phyloP scores from a whole-genome alignment of 1,284 basidiomycete species.

The Acaromyces ingoldii region DNA sequence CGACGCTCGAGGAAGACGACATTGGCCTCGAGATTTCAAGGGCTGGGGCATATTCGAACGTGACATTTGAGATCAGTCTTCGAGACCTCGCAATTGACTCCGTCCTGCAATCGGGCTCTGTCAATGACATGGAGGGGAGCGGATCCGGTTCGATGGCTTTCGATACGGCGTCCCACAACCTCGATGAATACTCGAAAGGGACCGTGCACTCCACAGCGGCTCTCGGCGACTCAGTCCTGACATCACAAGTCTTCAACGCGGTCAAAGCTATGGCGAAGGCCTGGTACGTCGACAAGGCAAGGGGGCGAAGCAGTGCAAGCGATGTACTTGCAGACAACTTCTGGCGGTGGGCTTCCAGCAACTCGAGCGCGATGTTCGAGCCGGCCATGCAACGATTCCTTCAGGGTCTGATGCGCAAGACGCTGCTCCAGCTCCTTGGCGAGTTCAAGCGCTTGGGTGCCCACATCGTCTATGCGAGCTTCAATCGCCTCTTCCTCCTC shows the following conservation, averaged over 20 bases:
- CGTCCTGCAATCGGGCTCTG: conserved; percentile 84
- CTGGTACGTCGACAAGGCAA: conserved; percentile 80
- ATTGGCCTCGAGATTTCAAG: conserved; percentile 84
- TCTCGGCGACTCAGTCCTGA: conserved; percentile 87
- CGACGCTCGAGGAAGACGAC: conserved; percentile 41
- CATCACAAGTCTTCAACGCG: conserved; percentile 77
- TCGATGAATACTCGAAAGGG: conserved; percentile 82
- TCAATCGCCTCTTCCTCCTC: conserved; percentile 80
- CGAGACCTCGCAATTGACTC: conserved; percentile 91
- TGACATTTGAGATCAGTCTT: conserved; percentile 83
- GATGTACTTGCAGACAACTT: conserved; percentile 71
- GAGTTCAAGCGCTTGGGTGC: conserved; percentile 95
- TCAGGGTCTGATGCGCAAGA: conserved; percentile 94
- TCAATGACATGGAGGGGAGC: conserved; percentile 94
- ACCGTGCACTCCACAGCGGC: conserved; percentile 59
- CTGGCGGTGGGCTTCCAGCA: conserved; percentile 93
- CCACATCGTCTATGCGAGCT: conserved; percentile 90
- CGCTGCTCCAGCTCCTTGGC: conserved; percentile 90
- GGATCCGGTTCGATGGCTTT: conserved; percentile 71
- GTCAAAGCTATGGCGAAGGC: conserved; percentile 82
- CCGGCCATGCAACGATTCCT: conserved; percentile 89
- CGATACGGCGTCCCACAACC: conserved; percentile 75
- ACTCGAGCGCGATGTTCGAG: conserved; percentile 81
- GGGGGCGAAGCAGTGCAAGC: conserved; percentile 60
- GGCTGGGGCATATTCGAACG: conserved; percentile 84